Conservation (phyloP, 345 rosid genomes). For the Eucalyptus marginata region DNA sequence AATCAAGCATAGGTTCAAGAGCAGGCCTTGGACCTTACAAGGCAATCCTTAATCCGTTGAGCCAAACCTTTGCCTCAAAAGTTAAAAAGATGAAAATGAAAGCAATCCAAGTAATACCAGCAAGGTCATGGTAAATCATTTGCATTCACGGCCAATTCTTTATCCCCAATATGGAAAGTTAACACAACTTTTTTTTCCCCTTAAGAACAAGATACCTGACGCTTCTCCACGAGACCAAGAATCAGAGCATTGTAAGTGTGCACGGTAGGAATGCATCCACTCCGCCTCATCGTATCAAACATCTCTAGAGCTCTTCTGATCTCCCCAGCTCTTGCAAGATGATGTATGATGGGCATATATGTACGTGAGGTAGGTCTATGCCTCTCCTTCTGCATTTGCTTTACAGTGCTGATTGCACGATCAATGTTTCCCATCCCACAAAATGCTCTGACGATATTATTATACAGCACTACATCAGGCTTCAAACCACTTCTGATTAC, state of each 20-base stretch:
- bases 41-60: background rate
- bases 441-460: constrained; percentile 75
- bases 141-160: background rate
- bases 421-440: constrained; percentile 99
- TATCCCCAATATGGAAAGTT: background rate
- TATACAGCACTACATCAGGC: constrained; percentile 84
- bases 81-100: background rate
- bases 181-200: background rate
- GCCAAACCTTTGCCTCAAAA: background rate
- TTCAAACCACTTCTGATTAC: constrained; percentile 58
- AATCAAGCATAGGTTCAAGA: background rate
- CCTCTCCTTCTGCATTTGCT: constrained; percentile 83
- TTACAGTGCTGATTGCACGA: constrained; percentile 71
- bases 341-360: constrained; percentile 86
- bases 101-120: background rate
- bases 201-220: constrained; percentile 39
- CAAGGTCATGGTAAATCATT: background rate
- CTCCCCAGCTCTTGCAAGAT: constrained; percentile 77
- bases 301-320: constrained; percentile 66
- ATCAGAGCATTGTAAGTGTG: constrained; percentile 89
- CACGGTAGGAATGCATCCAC: constrained; percentile 89
- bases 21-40: background rate
- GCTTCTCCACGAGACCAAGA: constrained; percentile 85
- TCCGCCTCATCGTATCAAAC: constrained; percentile 85
- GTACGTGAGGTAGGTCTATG: constrained; percentile 76